Percentiles rank a stretch among this genome's conserved stretches.
Evolutionary conservation across 2,329 filamentous ascomycete genomes (phyloP).

Genomic region (Acrocalymma vagum): DNA sequence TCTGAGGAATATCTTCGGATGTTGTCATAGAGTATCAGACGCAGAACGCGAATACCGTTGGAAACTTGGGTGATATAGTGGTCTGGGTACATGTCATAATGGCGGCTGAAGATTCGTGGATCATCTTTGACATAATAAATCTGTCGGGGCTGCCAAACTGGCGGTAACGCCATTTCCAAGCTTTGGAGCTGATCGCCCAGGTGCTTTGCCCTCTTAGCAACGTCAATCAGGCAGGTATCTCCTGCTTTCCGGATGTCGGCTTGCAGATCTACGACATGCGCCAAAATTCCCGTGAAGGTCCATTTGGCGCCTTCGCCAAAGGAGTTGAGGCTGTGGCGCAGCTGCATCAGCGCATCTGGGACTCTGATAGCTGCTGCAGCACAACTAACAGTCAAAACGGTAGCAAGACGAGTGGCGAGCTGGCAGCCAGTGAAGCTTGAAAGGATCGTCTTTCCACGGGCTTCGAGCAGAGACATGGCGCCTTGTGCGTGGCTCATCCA

Average conservation of each 20-base stretch:
- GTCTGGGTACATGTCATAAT: constrained; percentile 1
- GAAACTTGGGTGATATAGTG: not conserved
- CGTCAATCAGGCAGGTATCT: too few relatives aligned
- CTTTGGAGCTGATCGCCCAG: not conserved
- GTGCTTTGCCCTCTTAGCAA: not conserved
- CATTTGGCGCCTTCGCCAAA: not conserved
- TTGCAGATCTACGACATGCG: not conserved
- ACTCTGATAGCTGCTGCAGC: too few relatives aligned
- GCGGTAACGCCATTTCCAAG: constrained; percentile 64
- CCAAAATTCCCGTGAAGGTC: not conserved
- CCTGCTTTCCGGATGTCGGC: too few relatives aligned
- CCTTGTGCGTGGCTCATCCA: not conserved
- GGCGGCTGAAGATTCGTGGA: not conserved
- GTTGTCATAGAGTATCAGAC: not conserved
- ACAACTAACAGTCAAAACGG: not conserved
- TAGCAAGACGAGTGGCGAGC: not conserved
- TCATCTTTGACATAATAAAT: too few relatives aligned
- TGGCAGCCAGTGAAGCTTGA: not conserved
- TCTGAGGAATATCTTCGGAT: not conserved
- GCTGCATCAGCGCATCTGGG: too few relatives aligned
- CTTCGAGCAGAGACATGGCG: not conserved
- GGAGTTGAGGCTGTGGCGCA: not conserved
- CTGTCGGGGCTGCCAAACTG: too few relatives aligned
- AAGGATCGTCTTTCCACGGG: not conserved
- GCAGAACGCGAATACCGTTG: not conserved